Evolutionary conservation across 169 alveolate genomes (phyloP).

Genomic region (Plasmodium coatneyi): DNA sequence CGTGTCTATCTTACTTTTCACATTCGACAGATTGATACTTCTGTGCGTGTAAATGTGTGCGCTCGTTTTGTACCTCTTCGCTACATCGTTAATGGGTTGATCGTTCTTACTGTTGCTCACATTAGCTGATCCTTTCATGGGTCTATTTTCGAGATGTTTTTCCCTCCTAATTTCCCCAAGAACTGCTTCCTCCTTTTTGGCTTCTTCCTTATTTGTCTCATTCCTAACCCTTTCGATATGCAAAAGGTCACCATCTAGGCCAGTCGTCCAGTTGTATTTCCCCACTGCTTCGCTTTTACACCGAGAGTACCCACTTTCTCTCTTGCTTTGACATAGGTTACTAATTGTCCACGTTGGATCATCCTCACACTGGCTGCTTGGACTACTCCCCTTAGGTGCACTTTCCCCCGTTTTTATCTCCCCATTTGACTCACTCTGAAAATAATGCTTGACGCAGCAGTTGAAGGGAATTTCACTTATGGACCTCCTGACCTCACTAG

Average conservation of each 20-base stretch:
- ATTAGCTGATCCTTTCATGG: background rate
- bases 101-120: background rate
- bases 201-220: background rate
- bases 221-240: background rate
- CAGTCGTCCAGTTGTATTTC: background rate
- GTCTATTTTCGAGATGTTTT: background rate
- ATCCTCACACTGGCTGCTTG: background rate
- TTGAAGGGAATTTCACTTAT: constrained; percentile 14
- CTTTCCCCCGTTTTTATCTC: background rate
- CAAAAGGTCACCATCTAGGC: constrained; percentile 1
- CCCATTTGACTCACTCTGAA: background rate
- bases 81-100: background rate
- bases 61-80: background rate
- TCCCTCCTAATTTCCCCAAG: background rate
- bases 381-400: background rate
- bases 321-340: background rate
- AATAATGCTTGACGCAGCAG: background rate
- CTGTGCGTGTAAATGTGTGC: background rate
- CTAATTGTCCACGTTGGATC: background rate
- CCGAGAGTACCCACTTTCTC: background rate
- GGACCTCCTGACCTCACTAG: constrained; percentile 18
- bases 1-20: constrained; percentile 69
- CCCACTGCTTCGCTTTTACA: constrained; percentile 31
- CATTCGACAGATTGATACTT: constrained; percentile 8
- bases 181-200: background rate